Conservation (phyloP, 768 basidiomycete genomes). For the Gymnopilus dilepis region DNA sequence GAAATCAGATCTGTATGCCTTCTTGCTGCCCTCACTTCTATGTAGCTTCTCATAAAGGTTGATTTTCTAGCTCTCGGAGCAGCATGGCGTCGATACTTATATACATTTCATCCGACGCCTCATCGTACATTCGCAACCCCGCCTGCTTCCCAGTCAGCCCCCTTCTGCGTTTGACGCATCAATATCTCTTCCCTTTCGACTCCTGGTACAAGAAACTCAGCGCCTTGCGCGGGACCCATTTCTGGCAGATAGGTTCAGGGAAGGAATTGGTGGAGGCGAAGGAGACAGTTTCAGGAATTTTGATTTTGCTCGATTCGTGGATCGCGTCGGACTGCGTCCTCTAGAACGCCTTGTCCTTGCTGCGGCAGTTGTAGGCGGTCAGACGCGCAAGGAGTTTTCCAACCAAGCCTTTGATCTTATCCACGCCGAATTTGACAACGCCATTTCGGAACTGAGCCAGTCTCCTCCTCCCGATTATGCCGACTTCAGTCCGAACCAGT, state of each 20-base stretch:
- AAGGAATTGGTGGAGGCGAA: constrained; percentile 88
- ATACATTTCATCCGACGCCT: constrained; percentile 97
- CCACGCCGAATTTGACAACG: constrained; percentile 80
- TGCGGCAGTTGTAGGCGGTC: constrained; percentile 71
- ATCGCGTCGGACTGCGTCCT: constrained; percentile 80
- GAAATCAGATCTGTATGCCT: constrained; percentile 92
- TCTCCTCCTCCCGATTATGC: constrained; percentile 84
- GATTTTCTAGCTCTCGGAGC: constrained; percentile 82
- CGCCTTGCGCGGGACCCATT: constrained; percentile 90
- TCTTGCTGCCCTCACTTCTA: constrained; percentile 17
- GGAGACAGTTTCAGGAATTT: constrained; percentile 84
- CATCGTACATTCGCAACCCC: constrained; percentile 84
- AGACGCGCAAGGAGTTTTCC: constrained; percentile 58
- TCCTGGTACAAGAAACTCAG: constrained; percentile 87
- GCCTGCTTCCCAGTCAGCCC: constrained; percentile 63
- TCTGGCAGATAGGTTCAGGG: constrained; percentile 88
- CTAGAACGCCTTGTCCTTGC: constrained; percentile 82
- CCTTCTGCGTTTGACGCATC: constrained; percentile 76
- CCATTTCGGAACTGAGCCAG: constrained; percentile 75
- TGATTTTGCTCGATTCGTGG: constrained; percentile 81
- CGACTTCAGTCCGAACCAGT: constrained; percentile 74
- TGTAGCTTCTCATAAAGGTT: constrained; percentile 11
- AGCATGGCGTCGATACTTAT: constrained; percentile 97
- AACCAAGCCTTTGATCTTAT: constrained; percentile 73
- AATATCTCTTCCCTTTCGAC: constrained; percentile 78